These are phyloP conservation scores for Plasmopara halstedii DNA, from an alignment of 352 stramenopile species.

Conservation along the genomic window DNA sequence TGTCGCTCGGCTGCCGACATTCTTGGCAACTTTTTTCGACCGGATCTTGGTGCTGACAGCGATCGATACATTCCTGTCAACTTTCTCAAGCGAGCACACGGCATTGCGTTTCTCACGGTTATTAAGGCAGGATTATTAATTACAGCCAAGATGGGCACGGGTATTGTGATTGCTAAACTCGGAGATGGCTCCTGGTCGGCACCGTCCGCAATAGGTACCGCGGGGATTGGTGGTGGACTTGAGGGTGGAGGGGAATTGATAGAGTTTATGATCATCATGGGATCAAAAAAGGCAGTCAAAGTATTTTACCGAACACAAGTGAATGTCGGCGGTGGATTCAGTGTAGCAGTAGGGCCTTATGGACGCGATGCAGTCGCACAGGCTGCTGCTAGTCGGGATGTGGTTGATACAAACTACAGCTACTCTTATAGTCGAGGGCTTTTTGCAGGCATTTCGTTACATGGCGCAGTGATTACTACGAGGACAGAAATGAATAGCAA, in stretches of 20 bases:
- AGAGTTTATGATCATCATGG: slow-evolving; percentile 93
- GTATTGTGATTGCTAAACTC: slow-evolving; percentile 88
- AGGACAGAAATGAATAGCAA: slow-evolving; percentile 91
- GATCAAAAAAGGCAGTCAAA: slow-evolving; percentile 87
- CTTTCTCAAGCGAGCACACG: slow-evolving; percentile 76
- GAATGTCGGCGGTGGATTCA: slow-evolving; percentile 89
- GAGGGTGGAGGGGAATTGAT: slow-evolving; percentile 88
- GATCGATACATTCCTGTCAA: slow-evolving; percentile 73
- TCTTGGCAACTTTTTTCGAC: slow-evolving; percentile 75
- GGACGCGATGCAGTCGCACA: slow-evolving; percentile 80
- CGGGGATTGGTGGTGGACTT: slow-evolving; percentile 80
- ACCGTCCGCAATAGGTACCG: slow-evolving; percentile 90
- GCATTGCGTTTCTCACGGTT: slow-evolving; percentile 79
- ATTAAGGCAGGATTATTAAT: slow-evolving; percentile 82
- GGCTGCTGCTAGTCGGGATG: slow-evolving; percentile 57
- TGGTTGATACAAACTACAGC: slow-evolving; percentile 89
- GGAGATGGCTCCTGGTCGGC: slow-evolving; percentile 85
- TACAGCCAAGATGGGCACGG: slow-evolving; percentile 72
- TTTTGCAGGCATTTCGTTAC: slow-evolving; percentile 90
- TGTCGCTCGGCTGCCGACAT: slow-evolving; percentile 72
- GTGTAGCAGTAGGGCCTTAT: slow-evolving; percentile 86
- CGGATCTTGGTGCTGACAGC: slow-evolving; percentile 52
- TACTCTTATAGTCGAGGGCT: slow-evolving; percentile 91
- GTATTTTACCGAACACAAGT: slow-evolving; percentile 87
- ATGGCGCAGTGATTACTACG: slow-evolving; percentile 88